Base-by-base conservation (phyloP, 352 stramenopile species). In the Phytophthora europaea region DNA sequence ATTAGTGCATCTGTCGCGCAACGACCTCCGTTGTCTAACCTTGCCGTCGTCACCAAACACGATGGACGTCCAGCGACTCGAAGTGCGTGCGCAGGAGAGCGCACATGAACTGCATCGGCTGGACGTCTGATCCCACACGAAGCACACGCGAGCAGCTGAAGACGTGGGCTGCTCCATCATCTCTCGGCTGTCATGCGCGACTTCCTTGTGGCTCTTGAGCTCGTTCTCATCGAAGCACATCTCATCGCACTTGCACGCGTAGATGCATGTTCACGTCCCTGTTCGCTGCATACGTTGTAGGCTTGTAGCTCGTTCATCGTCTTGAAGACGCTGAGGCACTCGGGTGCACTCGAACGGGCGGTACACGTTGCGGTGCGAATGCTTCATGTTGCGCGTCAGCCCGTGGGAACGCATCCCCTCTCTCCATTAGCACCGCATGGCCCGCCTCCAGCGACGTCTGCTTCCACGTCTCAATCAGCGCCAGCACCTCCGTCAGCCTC, bases 281-380 rank as follows among this genome's bases (percentile, higher is more conserved):
- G 8, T 68, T 63, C 0, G 59, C 67, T 3, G 58, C 48, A 59
- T 91, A 85, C 18, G 60, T 79, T 79, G 48, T 96, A 87, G 10
- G 85, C 86, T 70, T 94, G 87, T n/a, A 96, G 71, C 8, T 88
- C 73, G 53, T 72, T 86, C 75, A 94, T 96, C 76, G 94, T 96
- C 76, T 93, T 94, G 70, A 96, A 96, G 38, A 76, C 67, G 52
- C 85, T 71, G 0, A 91, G 70, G 70, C 89, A 96, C 53, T 81
- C 67, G 3, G n/a, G 57, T 16, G 54, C 89, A 95, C 57, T 83
- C 61, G 61, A 90, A 94, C 22, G 89, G 84, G 13, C 71, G 54
- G 54, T 90, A 82, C 43, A 75, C 69, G 60, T 90, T 94, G 20
- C 65, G 55, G 58, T 93, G 75, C 6, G 82, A 87, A 34, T 74